Evolutionary conservation across 305 asterid species (phyloP).

Genomic region (Fraxinus xanthoxyloides): DNA sequence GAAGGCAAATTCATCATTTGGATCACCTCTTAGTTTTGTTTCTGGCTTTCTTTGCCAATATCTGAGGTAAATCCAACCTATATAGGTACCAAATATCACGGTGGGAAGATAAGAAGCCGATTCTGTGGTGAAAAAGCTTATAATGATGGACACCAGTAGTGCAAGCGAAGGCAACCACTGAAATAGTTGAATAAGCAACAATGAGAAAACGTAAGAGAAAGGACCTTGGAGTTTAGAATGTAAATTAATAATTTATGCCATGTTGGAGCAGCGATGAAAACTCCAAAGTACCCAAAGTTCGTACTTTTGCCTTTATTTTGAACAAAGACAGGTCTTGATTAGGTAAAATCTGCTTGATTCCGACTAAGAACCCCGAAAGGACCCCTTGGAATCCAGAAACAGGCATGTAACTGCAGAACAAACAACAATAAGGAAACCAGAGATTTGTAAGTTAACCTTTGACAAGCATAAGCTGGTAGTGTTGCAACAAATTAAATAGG

Average conservation of each 20-base stretch:
- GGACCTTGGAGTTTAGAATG: slow-evolving; percentile 9
- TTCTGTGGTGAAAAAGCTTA: slow-evolving; percentile 73
- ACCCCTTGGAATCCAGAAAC: slow-evolving; percentile 93
- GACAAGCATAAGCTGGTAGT: slow-evolving; percentile 10
- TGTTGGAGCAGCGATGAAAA: neutral
- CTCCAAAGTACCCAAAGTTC: slow-evolving; percentile 14
- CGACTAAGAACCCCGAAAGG: slow-evolving; percentile 82
- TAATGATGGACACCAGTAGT: slow-evolving; percentile 49
- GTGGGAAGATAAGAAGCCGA: slow-evolving; percentile 74
- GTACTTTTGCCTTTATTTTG: slow-evolving; percentile 78
- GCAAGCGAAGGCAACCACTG: slow-evolving; percentile 92
- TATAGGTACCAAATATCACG: slow-evolving; percentile 68
- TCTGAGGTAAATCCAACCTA: slow-evolving; percentile 90
- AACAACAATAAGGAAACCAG: slow-evolving; percentile 14
- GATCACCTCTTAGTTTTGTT: slow-evolving; percentile 78
- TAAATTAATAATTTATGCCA: neutral
- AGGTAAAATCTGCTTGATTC: slow-evolving; percentile 81
- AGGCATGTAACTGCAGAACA: slow-evolving; percentile 68
- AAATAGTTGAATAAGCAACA: slow-evolving; percentile 30
- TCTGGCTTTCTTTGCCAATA: slow-evolving; percentile 83
- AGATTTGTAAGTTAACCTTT: slow-evolving; percentile 6
- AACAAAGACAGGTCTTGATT: slow-evolving; percentile 75
- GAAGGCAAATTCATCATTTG: slow-evolving; percentile 89
- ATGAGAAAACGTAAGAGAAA: slow-evolving; percentile 11
- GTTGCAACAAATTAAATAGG: neutral